These are phyloP conservation scores for Hemisphaericaspora lyxosophila DNA, from an alignment of 1,139 yeast genomes.

Conservation along the genomic window DNA sequence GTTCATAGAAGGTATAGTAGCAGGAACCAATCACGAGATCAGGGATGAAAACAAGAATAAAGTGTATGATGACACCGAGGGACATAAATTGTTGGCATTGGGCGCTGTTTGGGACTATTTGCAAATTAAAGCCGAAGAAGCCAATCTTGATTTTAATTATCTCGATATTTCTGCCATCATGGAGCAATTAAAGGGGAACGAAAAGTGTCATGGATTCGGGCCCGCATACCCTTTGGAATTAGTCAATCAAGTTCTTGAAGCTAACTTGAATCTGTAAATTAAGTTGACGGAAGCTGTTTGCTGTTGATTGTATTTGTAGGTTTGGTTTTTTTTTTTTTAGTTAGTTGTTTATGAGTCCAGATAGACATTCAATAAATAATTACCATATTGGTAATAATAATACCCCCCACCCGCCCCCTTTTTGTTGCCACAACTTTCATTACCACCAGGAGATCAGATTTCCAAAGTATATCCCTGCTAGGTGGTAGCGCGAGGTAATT, in stretches of 20 bases:
- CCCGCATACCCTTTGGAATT: conserved; percentile 66
- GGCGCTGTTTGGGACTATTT: conserved; percentile 85
- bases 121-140: conserved; percentile 44
- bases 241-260: conserved; percentile 34
- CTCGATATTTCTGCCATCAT: conserved; percentile 61
- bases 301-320: no score
- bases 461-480: no score
- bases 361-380: no score
- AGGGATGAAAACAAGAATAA: conserved; percentile 24
- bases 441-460: no score
- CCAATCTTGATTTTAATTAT: conserved; percentile 43
- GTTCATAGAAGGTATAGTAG: conserved; percentile 31
- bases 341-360: no score
- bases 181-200: conserved; percentile 60
- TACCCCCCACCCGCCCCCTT: no score
- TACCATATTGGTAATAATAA: no score
- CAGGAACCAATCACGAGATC: conserved; percentile 22
- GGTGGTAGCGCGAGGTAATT: no score
- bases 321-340: no score
- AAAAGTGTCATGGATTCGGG: conserved; percentile 78
- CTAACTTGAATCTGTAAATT: no score
- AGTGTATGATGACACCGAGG: conserved; percentile 37
- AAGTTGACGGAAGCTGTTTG: no score
- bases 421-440: no score
- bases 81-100: conserved; percentile 57